Percentiles rank a stretch among this genome's conserved stretches.
Conservation (phyloP, 164 flowering plant species). For the Magnolia sinica region DNA sequence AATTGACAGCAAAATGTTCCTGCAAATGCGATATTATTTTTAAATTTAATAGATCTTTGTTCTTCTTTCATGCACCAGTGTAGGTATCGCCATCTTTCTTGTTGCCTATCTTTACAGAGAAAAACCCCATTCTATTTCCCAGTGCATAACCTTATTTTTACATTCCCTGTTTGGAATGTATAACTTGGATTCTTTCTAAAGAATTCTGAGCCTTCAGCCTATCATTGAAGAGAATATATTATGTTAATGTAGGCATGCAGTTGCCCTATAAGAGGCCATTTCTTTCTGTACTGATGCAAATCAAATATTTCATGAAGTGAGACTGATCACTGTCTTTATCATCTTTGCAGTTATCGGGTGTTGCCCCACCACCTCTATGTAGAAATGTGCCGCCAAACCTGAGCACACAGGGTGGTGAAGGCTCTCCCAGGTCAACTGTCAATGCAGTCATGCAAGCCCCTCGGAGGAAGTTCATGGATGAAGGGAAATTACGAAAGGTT, state of each 20-base stretch:
- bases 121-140: background rate
- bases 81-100: too few species aligned
- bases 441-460: conserved; percentile 81
- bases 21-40: too few species aligned
- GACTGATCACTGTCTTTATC: conserved; percentile 4
- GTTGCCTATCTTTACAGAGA: too few species aligned
- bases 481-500: conserved; percentile 97
- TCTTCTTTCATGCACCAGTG: too few species aligned
- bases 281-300: background rate
- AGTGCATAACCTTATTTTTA: background rate
- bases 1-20: too few species aligned
- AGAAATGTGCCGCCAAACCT: conserved; percentile 61
- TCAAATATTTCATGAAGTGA: background rate
- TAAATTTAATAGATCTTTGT: too few species aligned
- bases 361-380: conserved; percentile 83
- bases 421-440: conserved; percentile 62
- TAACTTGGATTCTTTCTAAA: background rate
- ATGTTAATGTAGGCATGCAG: background rate
- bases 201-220: background rate
- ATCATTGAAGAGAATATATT: background rate
- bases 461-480: conserved; percentile 89
- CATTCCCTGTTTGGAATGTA: background rate
- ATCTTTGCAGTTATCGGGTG: conserved; percentile 61
- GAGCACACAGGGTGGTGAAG: conserved; percentile 38
- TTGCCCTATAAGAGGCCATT: background rate